phyloP scores from a whole-genome alignment of 495 filamentous ascomycete genomes.

The Penicillium pancosmium region DNA sequence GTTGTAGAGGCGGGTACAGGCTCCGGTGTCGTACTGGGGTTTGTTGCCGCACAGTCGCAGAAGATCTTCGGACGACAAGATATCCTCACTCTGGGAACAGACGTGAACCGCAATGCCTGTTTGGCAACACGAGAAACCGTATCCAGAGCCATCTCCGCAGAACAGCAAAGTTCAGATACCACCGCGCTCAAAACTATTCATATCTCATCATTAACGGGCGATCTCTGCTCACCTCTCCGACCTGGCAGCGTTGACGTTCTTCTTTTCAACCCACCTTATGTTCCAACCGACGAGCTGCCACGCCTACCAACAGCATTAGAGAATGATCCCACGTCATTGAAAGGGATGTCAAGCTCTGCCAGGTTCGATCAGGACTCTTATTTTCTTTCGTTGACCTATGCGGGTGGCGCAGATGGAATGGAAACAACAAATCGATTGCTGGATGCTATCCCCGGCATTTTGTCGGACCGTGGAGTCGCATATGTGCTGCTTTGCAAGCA shows the following conservation, averaged over 20 bases:
- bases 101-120: constrained; percentile 84
- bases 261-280: constrained; percentile 96
- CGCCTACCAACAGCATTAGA: constrained; percentile 37
- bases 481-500: constrained; percentile 89
- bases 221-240: constrained; percentile 64
- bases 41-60: constrained; percentile 73
- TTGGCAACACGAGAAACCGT: constrained; percentile 66
- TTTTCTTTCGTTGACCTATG: constrained; percentile 84
- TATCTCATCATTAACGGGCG: constrained; percentile 63
- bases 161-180: constrained; percentile 16
- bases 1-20: constrained; percentile 88
- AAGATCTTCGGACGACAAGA: constrained; percentile 72
- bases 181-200: constrained; percentile 36
- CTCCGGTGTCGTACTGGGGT: constrained; percentile 88
- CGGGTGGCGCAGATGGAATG: constrained; percentile 89
- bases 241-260: constrained; percentile 71
- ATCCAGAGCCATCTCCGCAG: constrained; percentile 48
- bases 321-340: constrained; percentile 16
- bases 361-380: constrained; percentile 73
- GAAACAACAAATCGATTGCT: constrained; percentile 83
- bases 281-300: constrained; percentile 78
- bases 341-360: constrained; percentile 29
- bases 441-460: constrained; percentile 59
- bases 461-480: constrained; percentile 73
- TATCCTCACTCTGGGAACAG: constrained; percentile 72